A percentile compares a stretch with the other conserved stretches of the same genome.
Evolutionary conservation across 257 asterid genomes (phyloP).

Genomic region (Dorcoceras hygrometricum): DNA sequence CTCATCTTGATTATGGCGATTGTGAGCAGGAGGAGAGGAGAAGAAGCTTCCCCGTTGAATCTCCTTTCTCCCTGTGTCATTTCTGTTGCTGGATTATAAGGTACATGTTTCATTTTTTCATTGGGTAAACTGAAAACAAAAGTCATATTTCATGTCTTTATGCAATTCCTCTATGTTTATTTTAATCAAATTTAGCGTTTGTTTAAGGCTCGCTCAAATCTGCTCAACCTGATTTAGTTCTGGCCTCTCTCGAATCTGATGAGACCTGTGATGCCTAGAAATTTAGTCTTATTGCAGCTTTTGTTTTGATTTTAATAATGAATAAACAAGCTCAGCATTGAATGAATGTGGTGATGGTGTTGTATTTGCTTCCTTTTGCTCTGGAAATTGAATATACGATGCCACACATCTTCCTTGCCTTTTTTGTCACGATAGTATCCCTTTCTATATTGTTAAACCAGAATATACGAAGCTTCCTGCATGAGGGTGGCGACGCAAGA

Average conservation of each 20-base stretch:
- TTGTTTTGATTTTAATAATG: no score
- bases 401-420: no score
- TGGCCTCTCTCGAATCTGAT: conserved; percentile 60
- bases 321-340: conserved; percentile 6
- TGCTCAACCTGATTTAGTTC: conserved; percentile 41
- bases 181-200: not conserved
- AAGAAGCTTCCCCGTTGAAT: conserved; percentile 37
- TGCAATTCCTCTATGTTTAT: conserved; percentile 9
- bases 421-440: no score
- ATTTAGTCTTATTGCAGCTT: not conserved
- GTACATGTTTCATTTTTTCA: conserved; percentile 20
- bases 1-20: conserved; percentile 28
- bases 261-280: conserved; percentile 57
- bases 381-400: no score
- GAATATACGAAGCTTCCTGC: no score
- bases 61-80: conserved; percentile 30
- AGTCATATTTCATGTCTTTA: conserved; percentile 16
- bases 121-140: conserved; percentile 2
- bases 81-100: conserved; percentile 34
- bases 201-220: conserved; percentile 13
- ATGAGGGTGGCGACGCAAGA: no score
- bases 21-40: conserved; percentile 38
- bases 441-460: no score
- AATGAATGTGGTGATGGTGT: not conserved
- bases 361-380: no score